phyloP scores from a whole-genome alignment of 176 grass and related monocot genomes.

The Pontederia paniculata region DNA sequence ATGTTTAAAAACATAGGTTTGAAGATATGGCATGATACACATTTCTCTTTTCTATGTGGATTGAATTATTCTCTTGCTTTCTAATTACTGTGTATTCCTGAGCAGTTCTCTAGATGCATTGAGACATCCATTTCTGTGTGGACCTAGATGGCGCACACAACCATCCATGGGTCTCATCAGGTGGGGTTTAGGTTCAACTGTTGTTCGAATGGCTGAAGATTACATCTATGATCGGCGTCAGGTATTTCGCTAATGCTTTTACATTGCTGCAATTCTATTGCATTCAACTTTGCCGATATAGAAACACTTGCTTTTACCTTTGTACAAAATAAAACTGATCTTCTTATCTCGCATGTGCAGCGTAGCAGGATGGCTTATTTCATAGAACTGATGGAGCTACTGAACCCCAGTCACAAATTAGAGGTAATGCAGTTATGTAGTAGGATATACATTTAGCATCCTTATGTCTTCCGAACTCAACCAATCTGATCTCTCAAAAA shows the following conservation, averaged over 20 bases:
- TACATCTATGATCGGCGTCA: slow-evolving; percentile 86
- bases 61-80: slow-evolving; percentile 2
- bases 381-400: slow-evolving; percentile 80
- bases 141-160: slow-evolving; percentile 78
- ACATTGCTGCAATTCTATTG: neutral
- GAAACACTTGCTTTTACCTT: neutral
- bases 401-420: slow-evolving; percentile 55
- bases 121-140: slow-evolving; percentile 90
- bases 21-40: neutral
- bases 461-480: too few species aligned
- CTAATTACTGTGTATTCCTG: slow-evolving; percentile 3
- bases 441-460: too few species aligned
- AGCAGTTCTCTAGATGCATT: slow-evolving; percentile 78
- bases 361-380: slow-evolving; percentile 73
- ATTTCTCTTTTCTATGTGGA: slow-evolving; percentile 15
- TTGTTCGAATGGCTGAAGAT: slow-evolving; percentile 88
- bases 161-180: slow-evolving; percentile 56
- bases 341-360: slow-evolving; percentile 39
- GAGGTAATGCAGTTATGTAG: slow-evolving; percentile 26
- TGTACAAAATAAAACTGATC: neutral
- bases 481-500: too few species aligned
- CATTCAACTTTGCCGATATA: neutral
- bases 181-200: slow-evolving; percentile 90
- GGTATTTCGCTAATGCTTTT: slow-evolving; percentile 22
- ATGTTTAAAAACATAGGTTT: too few species aligned